A percentile compares a stretch with the other conserved stretches of the same genome.
Conservation (phyloP, 179 eudicot genomes). For the Silene coronaria region DNA sequence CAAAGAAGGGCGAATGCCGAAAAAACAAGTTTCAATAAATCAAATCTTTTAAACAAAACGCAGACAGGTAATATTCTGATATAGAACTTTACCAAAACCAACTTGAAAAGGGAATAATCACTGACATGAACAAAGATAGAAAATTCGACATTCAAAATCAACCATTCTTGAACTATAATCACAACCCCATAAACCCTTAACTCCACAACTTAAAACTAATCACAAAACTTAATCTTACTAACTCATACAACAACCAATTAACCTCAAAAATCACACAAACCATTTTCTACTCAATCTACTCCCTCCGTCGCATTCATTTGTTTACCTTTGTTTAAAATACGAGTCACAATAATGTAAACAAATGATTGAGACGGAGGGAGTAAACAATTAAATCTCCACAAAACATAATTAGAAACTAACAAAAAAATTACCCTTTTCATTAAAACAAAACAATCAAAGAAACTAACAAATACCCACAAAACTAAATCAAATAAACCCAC, state of each 20-base stretch:
- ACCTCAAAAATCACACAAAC: no score
- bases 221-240: neutral
- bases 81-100: neutral
- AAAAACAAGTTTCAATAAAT: neutral
- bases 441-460: neutral
- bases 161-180: neutral
- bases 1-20: neutral
- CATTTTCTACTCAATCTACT: no score
- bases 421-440: neutral
- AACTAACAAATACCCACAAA: neutral
- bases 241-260: no score
- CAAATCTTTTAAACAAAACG: neutral
- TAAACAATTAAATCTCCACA: neutral
- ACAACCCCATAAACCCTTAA: neutral
- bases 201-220: neutral
- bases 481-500: neutral
- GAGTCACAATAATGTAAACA: no score
- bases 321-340: no score
- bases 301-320: no score
- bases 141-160: neutral
- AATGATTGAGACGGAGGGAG: no score
- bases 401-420: neutral
- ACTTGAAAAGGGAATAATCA: neutral
- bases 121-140: neutral
- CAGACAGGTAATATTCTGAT: neutral